Percentiles rank a stretch among this genome's conserved stretches.
These are phyloP conservation scores for Metschnikowia picachoensis DNA, from an alignment of 805 yeast species.

Conservation along the genomic window DNA sequence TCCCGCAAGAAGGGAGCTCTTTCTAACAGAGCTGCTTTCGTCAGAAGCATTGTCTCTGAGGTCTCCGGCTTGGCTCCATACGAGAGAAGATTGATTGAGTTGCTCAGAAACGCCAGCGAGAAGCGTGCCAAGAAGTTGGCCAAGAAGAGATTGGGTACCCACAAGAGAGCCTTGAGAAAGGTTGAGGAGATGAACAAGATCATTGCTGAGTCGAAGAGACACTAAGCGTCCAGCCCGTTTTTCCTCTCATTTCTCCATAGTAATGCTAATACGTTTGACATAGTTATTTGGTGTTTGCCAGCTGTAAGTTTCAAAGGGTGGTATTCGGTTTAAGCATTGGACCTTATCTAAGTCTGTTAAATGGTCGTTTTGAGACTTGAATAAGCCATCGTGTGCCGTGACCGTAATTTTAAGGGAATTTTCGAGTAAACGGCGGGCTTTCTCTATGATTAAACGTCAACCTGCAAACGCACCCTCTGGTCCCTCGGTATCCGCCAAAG, in stretches of 20 bases:
- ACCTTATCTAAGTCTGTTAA: too few relatives aligned
- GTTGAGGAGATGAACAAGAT: constrained; percentile 96
- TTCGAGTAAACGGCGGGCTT: too few relatives aligned
- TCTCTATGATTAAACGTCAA: too few relatives aligned
- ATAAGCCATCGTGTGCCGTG: neutral
- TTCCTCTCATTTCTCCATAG: constrained; percentile 11
- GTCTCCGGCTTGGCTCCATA: constrained; percentile 99
- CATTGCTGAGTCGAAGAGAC: constrained; percentile 97
- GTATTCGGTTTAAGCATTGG: neutral
- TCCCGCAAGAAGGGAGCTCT: constrained; percentile 96
- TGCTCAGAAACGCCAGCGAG: constrained; percentile 99
- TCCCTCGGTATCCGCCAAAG: too few relatives aligned
- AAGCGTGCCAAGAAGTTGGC: constrained; percentile 99
- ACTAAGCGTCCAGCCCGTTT: constrained; percentile 39
- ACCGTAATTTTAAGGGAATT: too few relatives aligned
- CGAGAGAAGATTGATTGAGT: constrained; percentile 99
- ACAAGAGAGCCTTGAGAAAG: constrained; percentile 99
- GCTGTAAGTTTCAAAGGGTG: neutral
- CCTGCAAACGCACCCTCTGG: too few relatives aligned
- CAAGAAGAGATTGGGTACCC: constrained; percentile 99
- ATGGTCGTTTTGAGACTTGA: too few relatives aligned
- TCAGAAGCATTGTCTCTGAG: constrained; percentile 92
- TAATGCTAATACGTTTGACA: constrained; percentile 20
- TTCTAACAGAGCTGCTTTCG: constrained; percentile 94
- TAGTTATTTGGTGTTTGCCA: neutral